These are phyloP conservation scores for Populus trichocarpa DNA, from an alignment of 441 rosid species.

Conservation along the genomic window DNA sequence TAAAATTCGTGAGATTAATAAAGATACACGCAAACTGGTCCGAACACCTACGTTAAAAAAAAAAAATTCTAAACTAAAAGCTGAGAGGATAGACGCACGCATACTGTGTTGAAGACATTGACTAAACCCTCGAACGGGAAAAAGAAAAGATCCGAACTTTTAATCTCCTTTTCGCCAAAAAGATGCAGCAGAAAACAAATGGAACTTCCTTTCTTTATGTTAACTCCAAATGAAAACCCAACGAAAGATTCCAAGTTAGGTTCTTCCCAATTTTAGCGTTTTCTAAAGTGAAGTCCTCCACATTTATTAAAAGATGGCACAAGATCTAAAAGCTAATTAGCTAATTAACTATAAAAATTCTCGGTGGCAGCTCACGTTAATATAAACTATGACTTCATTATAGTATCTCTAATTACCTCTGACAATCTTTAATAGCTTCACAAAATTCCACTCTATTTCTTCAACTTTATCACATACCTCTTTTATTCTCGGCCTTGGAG, in stretches of 20 bases:
- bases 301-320: background rate
- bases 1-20: rapidly evolving
- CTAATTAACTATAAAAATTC: background rate
- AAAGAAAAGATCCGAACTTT: background rate
- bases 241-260: background rate
- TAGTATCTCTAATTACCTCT: too few relatives aligned
- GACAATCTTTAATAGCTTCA: background rate
- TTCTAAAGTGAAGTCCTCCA: background rate
- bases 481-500: constrained; percentile 3
- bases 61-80: background rate
- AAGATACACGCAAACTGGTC: rapidly evolving
- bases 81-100: background rate
- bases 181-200: background rate
- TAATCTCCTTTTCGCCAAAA: background rate
- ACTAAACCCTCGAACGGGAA: too few relatives aligned
- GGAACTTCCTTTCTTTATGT: background rate
- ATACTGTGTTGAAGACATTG: too few relatives aligned
- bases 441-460: background rate
- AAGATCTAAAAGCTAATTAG: constrained; percentile 27
- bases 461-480: constrained; percentile 17
- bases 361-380: constrained; percentile 2
- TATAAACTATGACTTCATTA: background rate
- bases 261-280: background rate
- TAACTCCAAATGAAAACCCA: background rate
- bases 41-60: too few relatives aligned